Evolutionary conservation across 495 filamentous ascomycete genomes (phyloP), one percentile per base, ranked within the genome.

Genomic region (Cudoniella acicularis): DNA sequence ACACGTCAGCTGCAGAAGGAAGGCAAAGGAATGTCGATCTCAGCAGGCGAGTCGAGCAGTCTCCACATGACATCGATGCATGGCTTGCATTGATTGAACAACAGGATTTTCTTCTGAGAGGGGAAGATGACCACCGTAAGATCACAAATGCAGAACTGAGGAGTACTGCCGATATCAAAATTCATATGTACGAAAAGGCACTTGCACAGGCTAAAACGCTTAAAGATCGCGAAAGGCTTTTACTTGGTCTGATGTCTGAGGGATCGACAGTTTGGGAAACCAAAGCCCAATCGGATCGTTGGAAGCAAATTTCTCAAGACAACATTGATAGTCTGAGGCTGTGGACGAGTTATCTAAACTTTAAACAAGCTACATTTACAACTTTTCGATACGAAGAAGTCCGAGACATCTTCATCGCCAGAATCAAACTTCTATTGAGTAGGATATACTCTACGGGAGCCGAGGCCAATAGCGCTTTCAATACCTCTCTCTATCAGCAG

Each of bases 141-240:
- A 69, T 81, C 10, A 87, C 82, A 0, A 68, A 71, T 43, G 84
- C 85, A 2, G 90, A 96, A 60, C 73, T 69, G 22, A 78, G 75
- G 54, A 86, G 84, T 52, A 79, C 88, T 22, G 87, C 91, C 18
- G 89, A 90, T 60, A 81, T 96, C 36, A 92, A 88, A 60, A 61
- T 96, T 1, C 87, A 86, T 0, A 80, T 96, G n/a, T 91, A 91
- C 63, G 83, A 90, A 51, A 85, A 91, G 56, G 91, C 92, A 2
- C 70, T 97, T 4, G 71, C 74, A 30, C 81, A 85, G 52, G 75
- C 79, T 13, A 69, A 66, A 9, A 30, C 62, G n/a, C 18, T 65
- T 17, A 13, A 52, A 46, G 62, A 75, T 2, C 67, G 77, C 24
- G 86, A 90, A 59, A 69, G 69, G 16, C 73, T 97, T 1, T 59